phyloP scores from a whole-genome alignment of 306 rosid species.

The Potentilla sterilis region DNA sequence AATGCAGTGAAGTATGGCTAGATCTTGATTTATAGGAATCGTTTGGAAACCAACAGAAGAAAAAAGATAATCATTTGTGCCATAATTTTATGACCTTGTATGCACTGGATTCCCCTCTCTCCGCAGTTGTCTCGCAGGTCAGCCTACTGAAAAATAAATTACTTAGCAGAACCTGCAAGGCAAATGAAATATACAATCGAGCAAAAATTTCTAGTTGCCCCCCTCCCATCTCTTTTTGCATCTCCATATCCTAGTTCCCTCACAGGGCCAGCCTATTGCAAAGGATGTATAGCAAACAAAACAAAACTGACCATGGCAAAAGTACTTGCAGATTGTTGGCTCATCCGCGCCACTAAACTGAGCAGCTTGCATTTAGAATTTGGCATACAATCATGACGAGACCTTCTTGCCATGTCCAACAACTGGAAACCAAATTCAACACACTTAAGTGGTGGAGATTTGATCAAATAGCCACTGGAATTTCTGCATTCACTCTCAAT shows the following conservation, averaged over 20 bases:
- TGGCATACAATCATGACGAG: not conserved
- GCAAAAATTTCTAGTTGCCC: not conserved
- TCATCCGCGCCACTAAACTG: constrained; percentile 17
- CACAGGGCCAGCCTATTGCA: not conserved
- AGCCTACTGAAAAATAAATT: not conserved
- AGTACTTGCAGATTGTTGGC: constrained; percentile 22
- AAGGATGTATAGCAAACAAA: not conserved
- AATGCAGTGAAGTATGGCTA: not conserved
- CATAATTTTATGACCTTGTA: not conserved
- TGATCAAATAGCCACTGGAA: constrained; percentile 45
- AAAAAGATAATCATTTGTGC: not conserved
- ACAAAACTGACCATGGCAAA: constrained; percentile 10
- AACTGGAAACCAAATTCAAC: not conserved
- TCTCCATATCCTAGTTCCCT: not conserved
- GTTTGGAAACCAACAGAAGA: not conserved
- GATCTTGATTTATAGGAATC: not conserved
- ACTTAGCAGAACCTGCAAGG: not conserved
- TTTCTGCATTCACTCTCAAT: constrained; percentile 36
- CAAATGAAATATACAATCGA: not conserved
- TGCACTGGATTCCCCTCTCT: not conserved
- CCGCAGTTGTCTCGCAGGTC: not conserved
- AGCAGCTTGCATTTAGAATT: constrained; percentile 1
- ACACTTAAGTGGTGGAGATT: constrained; percentile 2
- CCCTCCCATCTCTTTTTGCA: not conserved
- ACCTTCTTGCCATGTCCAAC: constrained; percentile 9